Conservation (phyloP, 805 yeast genomes). For the Nakazawaea molendinolei region DNA sequence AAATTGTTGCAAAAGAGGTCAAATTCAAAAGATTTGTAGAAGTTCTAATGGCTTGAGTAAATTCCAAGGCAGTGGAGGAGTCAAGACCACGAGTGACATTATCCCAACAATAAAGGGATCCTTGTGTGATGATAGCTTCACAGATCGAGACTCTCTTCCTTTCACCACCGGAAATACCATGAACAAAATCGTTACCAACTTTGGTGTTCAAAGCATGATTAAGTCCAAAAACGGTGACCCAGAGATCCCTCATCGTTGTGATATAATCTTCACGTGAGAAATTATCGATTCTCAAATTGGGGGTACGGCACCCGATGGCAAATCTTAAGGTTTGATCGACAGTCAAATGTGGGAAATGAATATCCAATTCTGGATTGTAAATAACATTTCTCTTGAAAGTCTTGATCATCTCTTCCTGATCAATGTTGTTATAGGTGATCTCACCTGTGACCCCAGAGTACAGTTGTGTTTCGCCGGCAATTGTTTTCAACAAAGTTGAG, state of each 20-base stretch:
- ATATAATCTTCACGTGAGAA: conserved; percentile 42
- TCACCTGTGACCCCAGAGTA: conserved; percentile 46
- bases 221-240: conserved; percentile 26
- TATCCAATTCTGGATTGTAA: conserved; percentile 58
- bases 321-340: conserved; percentile 68
- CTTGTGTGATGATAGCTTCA: conserved; percentile 50
- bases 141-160: conserved; percentile 67
- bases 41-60: conserved; percentile 51
- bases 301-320: conserved; percentile 66
- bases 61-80: conserved; percentile 65
- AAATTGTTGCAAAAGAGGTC: conserved; percentile 59
- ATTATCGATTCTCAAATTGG: conserved; percentile 44
- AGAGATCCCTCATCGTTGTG: conserved; percentile 31
- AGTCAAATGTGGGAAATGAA: conserved; percentile 71
- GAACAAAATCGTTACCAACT: conserved; percentile 45
- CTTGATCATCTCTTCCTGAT: conserved; percentile 52
- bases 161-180: conserved; percentile 73
- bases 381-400: conserved; percentile 49
- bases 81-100: conserved; percentile 69
- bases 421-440: conserved; percentile 55
- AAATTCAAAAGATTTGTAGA: conserved; percentile 49
- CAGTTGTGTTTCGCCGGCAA: conserved; percentile 44
- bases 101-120: conserved; percentile 56
- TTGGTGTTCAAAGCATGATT: conserved; percentile 14
- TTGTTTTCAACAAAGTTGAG: conserved; percentile 58